Percentiles rank a stretch among this genome's conserved stretches.
phyloP scores from a whole-genome alignment of 2,329 filamentous ascomycete genomes.

The Verticillium albo-atrum region DNA sequence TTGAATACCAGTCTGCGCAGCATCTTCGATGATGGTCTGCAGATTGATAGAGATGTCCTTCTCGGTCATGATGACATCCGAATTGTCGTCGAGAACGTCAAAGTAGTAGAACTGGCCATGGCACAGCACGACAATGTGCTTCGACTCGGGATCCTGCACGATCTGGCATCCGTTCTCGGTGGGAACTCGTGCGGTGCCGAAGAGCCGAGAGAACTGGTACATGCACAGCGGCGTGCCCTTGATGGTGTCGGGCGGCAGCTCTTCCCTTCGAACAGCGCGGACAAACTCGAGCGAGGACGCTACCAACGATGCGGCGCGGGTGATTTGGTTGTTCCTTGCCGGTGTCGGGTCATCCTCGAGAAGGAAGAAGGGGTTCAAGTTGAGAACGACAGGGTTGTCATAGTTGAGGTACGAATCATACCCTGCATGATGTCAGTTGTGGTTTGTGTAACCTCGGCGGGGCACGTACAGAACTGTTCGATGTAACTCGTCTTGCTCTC shows the following conservation, averaged over 20 bases:
- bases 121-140: slow-evolving; percentile 89
- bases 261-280: slow-evolving; percentile 85
- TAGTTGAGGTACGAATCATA: slow-evolving; percentile 98
- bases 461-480: slow-evolving; percentile 87
- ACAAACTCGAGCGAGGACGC: slow-evolving; percentile 90
- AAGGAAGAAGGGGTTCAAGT: slow-evolving; percentile 96
- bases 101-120: slow-evolving; percentile 99
- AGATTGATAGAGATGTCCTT: slow-evolving; percentile 89
- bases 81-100: slow-evolving; percentile 90
- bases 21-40: slow-evolving; percentile 88
- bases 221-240: slow-evolving; percentile 86
- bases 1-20: slow-evolving; percentile 81
- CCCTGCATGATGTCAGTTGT: slow-evolving; percentile 51
- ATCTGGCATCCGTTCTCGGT: slow-evolving; percentile 95
- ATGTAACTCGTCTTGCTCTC: slow-evolving; percentile 92
- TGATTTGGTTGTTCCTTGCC: slow-evolving; percentile 93
- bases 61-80: slow-evolving; percentile 94
- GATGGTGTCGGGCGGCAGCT: slow-evolving; percentile 83
- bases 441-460: not conserved
- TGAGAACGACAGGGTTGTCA: slow-evolving; percentile 95
- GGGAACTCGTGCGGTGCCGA: slow-evolving; percentile 90
- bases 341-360: slow-evolving; percentile 97
- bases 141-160: slow-evolving; percentile 87
- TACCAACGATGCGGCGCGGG: slow-evolving; percentile 84
- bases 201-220: slow-evolving; percentile 95